Conservation (phyloP, 2,329 filamentous ascomycete species). For the Colletotrichum orbiculare region DNA sequence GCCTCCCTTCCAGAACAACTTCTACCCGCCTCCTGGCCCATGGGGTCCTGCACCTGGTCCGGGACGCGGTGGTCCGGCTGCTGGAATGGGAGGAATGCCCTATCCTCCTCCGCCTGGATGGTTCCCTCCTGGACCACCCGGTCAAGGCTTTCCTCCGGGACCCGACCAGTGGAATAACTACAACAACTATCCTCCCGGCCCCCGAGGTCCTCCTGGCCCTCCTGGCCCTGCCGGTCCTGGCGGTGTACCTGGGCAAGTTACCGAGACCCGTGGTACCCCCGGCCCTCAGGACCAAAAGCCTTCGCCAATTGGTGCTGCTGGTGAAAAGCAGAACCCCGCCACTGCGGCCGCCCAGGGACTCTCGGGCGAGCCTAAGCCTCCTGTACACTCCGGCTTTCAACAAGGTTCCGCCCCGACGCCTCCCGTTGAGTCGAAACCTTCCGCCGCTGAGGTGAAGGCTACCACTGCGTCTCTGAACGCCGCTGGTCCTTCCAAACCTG, state of each 20-base stretch:
- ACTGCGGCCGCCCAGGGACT: slow-evolving; percentile 52
- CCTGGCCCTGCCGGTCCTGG: slow-evolving; percentile 47
- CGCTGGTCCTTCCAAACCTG: slow-evolving; percentile 48
- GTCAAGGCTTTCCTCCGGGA: slow-evolving; percentile 75
- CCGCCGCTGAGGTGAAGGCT: slow-evolving; percentile 62
- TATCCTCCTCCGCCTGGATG: slow-evolving; percentile 83
- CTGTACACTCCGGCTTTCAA: slow-evolving; percentile 38
- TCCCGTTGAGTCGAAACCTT: slow-evolving; percentile 76
- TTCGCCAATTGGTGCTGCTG: slow-evolving; percentile 62
- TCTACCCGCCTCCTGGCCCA: slow-evolving; percentile 63
- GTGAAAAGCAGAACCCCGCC: slow-evolving; percentile 60
- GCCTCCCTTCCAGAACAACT: slow-evolving; percentile 57
- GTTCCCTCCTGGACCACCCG: slow-evolving; percentile 71
- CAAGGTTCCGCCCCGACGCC: slow-evolving; percentile 66
- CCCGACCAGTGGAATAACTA: slow-evolving; percentile 69
- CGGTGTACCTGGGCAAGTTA: slow-evolving; percentile 42
- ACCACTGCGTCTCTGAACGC: slow-evolving; percentile 63
- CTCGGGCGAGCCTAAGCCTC: slow-evolving; percentile 31
- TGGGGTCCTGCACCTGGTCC: slow-evolving; percentile 63
- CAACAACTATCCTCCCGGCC: slow-evolving; percentile 71
- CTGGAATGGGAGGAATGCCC: slow-evolving; percentile 77
- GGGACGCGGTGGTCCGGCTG: slow-evolving; percentile 40
- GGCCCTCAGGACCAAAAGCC: slow-evolving; percentile 56
- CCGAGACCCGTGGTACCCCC: slow-evolving; percentile 38
- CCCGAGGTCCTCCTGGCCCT: slow-evolving; percentile 62